Evolutionary conservation across 2,329 filamentous ascomycete species (phyloP).

Genomic region (Cryphonectria parasitica): DNA sequence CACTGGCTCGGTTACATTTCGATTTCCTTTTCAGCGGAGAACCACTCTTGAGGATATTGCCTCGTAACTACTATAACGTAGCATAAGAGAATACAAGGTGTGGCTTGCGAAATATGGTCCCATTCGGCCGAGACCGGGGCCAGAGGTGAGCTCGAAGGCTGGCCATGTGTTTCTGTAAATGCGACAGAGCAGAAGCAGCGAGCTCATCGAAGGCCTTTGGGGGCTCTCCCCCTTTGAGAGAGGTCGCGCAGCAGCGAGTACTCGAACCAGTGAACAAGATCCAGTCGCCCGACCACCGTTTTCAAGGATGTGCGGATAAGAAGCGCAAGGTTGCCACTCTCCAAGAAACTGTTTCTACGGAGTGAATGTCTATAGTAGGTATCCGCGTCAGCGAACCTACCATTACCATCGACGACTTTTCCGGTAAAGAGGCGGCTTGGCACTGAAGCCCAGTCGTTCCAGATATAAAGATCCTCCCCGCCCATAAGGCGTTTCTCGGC

Average conservation of each 20-base stretch:
- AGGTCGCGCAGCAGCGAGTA: not conserved
- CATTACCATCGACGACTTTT: not conserved
- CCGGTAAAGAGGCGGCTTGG: slow-evolving; percentile 3
- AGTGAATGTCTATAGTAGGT: not conserved
- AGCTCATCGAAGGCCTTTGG: not conserved
- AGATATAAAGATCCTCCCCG: not conserved
- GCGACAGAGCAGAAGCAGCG: not conserved
- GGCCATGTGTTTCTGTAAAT: not conserved
- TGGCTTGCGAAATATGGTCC: not conserved
- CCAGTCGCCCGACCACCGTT: not conserved
- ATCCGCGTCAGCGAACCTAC: not conserved
- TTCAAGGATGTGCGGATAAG: not conserved
- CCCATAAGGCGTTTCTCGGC: not conserved
- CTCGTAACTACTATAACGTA: not conserved
- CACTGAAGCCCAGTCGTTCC: not conserved
- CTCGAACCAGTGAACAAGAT: too few species aligned
- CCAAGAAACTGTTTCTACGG: not conserved
- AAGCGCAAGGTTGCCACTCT: not conserved
- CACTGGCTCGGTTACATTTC: not conserved
- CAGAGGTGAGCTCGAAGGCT: not conserved
- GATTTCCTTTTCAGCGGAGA: not conserved
- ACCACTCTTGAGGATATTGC: not conserved
- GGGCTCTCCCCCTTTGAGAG: not conserved
- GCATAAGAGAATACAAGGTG: not conserved
- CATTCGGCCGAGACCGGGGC: not conserved